Base-by-base conservation (phyloP, 495 filamentous ascomycete species). In the Cladorrhinum samala region DNA sequence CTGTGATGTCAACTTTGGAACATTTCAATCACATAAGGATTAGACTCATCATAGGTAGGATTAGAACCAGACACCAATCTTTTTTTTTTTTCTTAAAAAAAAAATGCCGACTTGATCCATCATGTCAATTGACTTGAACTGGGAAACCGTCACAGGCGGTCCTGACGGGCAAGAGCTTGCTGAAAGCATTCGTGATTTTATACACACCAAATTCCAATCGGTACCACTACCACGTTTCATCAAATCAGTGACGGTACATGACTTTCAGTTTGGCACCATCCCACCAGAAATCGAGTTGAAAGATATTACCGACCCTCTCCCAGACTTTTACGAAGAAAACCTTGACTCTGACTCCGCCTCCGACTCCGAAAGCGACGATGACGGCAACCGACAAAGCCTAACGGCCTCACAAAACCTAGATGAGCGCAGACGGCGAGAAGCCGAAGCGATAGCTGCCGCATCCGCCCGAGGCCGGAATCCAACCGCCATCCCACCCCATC, bases 111-210 rank as follows among this genome's bases (percentile, higher is more conserved):
- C 20, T 30, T 27, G 24, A 39, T 40, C 25, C 36, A 43, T 23
- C 52, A 98, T 99, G 93, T 97, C 93, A 55, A 91, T 99, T 72
- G 89, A 96, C 60, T 84, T 99, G 62, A 86, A 95, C 74, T 99
- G 93, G 93, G 83, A 87, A 59, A 85, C 86, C 46, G 79, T 96
- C 64, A 96, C 92, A n/a, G 81, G 83, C 37, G 93, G 92, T 14
- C 81, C 87, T 21, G 91, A 95, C 65, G 91, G 94, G 16, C 73
- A 82, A 54, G 86, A 81, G 24, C 83, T 96, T 49, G 90, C 93
- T 7, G 83, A 88, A 58, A 75, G 75, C 47, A 93, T 99, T 66
- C 88, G 91, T 53, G 86, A 86, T 64, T 97, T 97, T 70, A 87
- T 99, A 60, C 89, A 99, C 71, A 83, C 86, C 62, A 91, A 88